Conservation (phyloP, 768 basidiomycete genomes). For the Russula sp. region DNA sequence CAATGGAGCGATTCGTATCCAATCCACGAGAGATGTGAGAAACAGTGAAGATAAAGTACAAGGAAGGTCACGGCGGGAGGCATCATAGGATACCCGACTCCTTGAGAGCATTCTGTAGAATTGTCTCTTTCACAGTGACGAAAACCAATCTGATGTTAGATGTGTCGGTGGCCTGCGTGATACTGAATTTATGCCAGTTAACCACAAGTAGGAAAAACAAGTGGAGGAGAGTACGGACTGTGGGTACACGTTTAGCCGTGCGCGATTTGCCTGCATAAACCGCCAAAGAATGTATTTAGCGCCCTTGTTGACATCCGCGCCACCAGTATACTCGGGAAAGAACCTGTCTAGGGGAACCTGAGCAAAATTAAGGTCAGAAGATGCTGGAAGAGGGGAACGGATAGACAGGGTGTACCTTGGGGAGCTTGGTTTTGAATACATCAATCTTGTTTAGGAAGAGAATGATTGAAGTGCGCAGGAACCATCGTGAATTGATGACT, state of each 20-base stretch:
- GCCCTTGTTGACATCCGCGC: slow-evolving; percentile 86
- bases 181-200: slow-evolving; percentile 31
- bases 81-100: slow-evolving; percentile 73
- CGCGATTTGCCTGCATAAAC: slow-evolving; percentile 88
- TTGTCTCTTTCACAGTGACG: slow-evolving; percentile 89
- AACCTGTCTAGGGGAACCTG: slow-evolving; percentile 70
- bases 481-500: slow-evolving; percentile 77
- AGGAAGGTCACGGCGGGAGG: background rate
- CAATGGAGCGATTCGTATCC: slow-evolving; percentile 16
- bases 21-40: slow-evolving; percentile 14
- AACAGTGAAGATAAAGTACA: slow-evolving; percentile 17
- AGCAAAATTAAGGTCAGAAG: background rate
- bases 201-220: background rate
- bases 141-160: slow-evolving; percentile 77
- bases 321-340: slow-evolving; percentile 87
- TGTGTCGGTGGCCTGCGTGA: slow-evolving; percentile 88
- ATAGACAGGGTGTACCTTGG: slow-evolving; percentile 32
- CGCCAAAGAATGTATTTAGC: slow-evolving; percentile 93
- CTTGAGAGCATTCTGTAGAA: slow-evolving; percentile 78
- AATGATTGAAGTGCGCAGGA: slow-evolving; percentile 57
- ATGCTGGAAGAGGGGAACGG: background rate
- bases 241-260: slow-evolving; percentile 80
- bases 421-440: slow-evolving; percentile 67
- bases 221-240: slow-evolving; percentile 46
- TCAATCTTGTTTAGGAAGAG: slow-evolving; percentile 69